Evolutionary conservation across 2,329 filamentous ascomycete genomes (phyloP).

Genomic region (Cadophora gregata): DNA sequence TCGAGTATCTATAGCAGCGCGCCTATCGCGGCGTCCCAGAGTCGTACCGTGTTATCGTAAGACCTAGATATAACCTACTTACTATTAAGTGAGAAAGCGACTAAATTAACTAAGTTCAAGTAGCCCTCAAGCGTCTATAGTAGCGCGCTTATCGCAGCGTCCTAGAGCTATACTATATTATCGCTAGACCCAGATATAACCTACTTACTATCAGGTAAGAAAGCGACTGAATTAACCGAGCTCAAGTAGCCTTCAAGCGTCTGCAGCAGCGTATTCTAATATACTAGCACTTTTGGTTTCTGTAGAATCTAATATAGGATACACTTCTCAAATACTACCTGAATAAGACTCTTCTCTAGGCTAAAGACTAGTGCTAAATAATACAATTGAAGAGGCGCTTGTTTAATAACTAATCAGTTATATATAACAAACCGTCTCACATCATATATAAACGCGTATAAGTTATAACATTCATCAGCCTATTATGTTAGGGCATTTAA

Average conservation of each 20-base stretch:
- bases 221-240: not conserved
- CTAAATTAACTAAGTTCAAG: not conserved
- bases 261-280: constrained; percentile 19
- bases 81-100: constrained; percentile 20
- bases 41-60: constrained; percentile 5
- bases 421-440: constrained; percentile 29
- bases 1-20: constrained; percentile 9
- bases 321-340: constrained; percentile 21
- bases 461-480: constrained; percentile 3
- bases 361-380: constrained; percentile 39
- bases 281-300: constrained; percentile 23
- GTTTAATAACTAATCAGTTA: constrained; percentile 24
- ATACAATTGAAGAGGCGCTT: constrained; percentile 29
- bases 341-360: constrained; percentile 40
- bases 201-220: not conserved
- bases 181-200: too few relatives aligned
- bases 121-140: constrained; percentile 14
- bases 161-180: constrained; percentile 40
- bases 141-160: too few relatives aligned
- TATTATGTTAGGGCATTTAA: constrained; percentile 22
- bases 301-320: constrained; percentile 14
- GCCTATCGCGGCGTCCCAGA: constrained; percentile 25
- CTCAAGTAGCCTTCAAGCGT: constrained; percentile 18
- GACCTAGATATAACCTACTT: not conserved
- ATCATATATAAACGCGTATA: constrained; percentile 30